Conservation (phyloP, 306 rosid species). For the Begonia peltatifolia region DNA sequence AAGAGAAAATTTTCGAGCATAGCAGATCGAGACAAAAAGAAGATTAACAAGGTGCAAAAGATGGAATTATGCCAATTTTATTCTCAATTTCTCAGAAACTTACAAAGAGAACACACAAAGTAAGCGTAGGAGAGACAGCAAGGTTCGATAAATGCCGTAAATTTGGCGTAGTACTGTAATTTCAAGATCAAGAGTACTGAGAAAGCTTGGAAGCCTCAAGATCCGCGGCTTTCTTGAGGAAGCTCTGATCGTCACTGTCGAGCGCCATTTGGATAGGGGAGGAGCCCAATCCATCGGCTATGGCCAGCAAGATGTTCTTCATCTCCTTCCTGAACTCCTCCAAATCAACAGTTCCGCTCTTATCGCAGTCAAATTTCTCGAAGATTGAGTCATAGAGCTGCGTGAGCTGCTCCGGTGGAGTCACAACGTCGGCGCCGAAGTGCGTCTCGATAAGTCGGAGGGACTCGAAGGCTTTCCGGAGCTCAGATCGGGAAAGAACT, state of each 20-base stretch:
- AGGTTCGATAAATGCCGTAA: too few relatives aligned
- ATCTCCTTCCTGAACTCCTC: conserved; percentile 57
- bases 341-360: conserved; percentile 47
- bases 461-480: conserved; percentile 66
- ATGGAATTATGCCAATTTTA: too few relatives aligned
- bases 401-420: conserved; percentile 50
- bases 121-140: too few relatives aligned
- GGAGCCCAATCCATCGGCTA: conserved; percentile 76
- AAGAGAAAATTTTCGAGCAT: too few relatives aligned
- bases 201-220: conserved; percentile 59
- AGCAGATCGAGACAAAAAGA: too few relatives aligned
- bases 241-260: conserved; percentile 32
- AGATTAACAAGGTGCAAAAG: too few relatives aligned
- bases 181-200: conserved; percentile 6
- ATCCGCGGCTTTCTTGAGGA: conserved; percentile 72
- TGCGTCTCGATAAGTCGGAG: conserved; percentile 62
- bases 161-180: not conserved
- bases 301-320: conserved; percentile 71
- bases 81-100: too few relatives aligned
- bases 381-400: conserved; percentile 64
- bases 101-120: too few relatives aligned
- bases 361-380: conserved; percentile 52
- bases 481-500: conserved; percentile 62
- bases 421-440: conserved; percentile 59
- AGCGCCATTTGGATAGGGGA: conserved; percentile 77